Evolutionary conservation across 176 grass and related monocot genomes (phyloP).

Genomic region (Cenchrus purpureus): DNA sequence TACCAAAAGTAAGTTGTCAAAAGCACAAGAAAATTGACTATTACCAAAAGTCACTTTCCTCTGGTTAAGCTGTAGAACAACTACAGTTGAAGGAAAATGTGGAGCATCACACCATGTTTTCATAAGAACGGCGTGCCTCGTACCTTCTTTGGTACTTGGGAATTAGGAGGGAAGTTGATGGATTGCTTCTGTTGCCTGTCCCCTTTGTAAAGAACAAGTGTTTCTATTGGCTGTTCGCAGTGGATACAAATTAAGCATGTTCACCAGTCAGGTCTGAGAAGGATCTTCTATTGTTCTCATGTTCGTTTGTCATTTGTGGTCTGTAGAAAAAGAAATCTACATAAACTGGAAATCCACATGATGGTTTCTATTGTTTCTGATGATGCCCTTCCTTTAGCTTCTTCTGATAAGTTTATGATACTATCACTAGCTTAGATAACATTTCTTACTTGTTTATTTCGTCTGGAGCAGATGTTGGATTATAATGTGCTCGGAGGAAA

Average conservation of each 20-base stretch:
- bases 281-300: conserved; percentile 10
- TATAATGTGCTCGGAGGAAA: conserved; percentile 97
- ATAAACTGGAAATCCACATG: conserved; percentile 14
- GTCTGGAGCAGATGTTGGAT: conserved; percentile 81
- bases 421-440: not conserved
- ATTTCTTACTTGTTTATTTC: conserved; percentile 40
- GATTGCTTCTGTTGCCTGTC: not conserved
- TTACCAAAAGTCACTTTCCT: not conserved
- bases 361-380: not conserved
- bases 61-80: not conserved
- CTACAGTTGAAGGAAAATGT: not conserved
- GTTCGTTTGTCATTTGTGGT: conserved; percentile 15
- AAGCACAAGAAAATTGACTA: not conserved
- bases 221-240: conserved; percentile 10
- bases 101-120: not conserved
- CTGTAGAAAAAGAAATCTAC: not conserved
- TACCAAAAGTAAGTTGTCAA: not conserved
- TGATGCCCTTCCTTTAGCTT: conserved; percentile 30
- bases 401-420: conserved; percentile 14
- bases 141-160: not conserved
- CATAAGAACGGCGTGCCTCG: not conserved
- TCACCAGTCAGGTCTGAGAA: conserved; percentile 2
- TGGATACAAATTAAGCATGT: not conserved
- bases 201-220: not conserved
- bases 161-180: not conserved